These are phyloP conservation scores for Waltiozyma sp. DNA, from an alignment of 1,139 yeast genomes.

Conservation along the genomic window DNA sequence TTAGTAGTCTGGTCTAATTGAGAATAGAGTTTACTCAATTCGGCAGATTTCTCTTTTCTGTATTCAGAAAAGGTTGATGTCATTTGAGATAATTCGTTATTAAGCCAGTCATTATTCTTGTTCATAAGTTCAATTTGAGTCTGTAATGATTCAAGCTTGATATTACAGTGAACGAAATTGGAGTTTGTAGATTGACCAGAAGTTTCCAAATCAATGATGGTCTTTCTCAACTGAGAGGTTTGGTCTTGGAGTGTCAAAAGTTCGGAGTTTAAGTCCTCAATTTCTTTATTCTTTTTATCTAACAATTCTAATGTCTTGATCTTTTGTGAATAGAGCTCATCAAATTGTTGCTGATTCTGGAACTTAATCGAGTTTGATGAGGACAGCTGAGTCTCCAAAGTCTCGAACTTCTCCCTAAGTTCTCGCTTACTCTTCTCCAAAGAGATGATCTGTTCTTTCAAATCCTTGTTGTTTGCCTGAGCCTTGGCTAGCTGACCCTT, in stretches of 20 bases:
- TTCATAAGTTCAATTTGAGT: conserved; percentile 28
- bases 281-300: conserved; percentile 36
- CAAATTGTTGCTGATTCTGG: conserved; percentile 21
- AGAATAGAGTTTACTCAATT: conserved; percentile 24
- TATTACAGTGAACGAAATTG: conserved; percentile 23
- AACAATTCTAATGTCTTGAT: conserved; percentile 28
- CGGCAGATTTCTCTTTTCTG: conserved; percentile 28
- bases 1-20: conserved; percentile 23
- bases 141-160: conserved; percentile 26
- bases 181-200: conserved; percentile 25
- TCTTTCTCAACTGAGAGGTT: conserved; percentile 33
- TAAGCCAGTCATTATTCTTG: conserved; percentile 27
- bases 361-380: conserved; percentile 7
- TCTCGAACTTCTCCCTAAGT: conserved; percentile 21
- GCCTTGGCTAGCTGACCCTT: conserved; percentile 22
- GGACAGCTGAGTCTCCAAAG: conserved; percentile 20
- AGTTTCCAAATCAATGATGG: conserved; percentile 28
- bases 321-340: conserved; percentile 18
- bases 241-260: conserved; percentile 37
- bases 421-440: conserved; percentile 21
- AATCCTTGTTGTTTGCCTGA: conserved; percentile 20
- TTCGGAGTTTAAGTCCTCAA: conserved; percentile 39
- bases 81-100: conserved; percentile 24
- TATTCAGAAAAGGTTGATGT: conserved; percentile 25
- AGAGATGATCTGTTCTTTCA: conserved; percentile 22